These are phyloP conservation scores for Neonectria ditissima DNA, from an alignment of 2,329 filamentous ascomycete species.

Conservation along the genomic window DNA sequence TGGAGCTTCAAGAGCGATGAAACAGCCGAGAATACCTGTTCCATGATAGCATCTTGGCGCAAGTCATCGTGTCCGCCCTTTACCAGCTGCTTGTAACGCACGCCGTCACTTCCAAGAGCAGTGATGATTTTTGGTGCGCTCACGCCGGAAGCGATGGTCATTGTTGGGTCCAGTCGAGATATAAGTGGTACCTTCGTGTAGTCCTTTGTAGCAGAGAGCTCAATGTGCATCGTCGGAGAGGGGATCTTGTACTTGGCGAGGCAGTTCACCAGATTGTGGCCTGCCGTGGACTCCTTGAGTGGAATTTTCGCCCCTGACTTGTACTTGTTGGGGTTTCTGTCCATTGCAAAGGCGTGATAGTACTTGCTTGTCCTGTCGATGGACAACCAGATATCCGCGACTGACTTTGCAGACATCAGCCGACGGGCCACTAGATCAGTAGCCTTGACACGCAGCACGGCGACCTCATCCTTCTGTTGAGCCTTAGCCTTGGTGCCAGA, in stretches of 20 bases:
- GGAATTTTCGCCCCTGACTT: constrained; percentile 75
- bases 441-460: constrained; percentile 78
- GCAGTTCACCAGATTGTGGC: constrained; percentile 70
- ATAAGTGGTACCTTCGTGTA: constrained; percentile 85
- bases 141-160: constrained; percentile 89
- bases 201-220: constrained; percentile 77
- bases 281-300: constrained; percentile 73
- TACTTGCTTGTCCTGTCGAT: constrained; percentile 80
- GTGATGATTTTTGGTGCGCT: constrained; percentile 96
- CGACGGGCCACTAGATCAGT: constrained; percentile 75
- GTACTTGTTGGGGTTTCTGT: constrained; percentile 72
- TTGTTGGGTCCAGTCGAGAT: constrained; percentile 75
- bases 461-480: constrained; percentile 78
- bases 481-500: constrained; percentile 78
- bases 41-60: constrained; percentile 98
- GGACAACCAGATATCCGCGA: constrained; percentile 71
- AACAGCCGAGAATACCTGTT: constrained; percentile 97
- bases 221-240: constrained; percentile 88
- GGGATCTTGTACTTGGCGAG: constrained; percentile 78
- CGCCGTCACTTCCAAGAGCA: constrained; percentile 80
- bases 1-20: constrained; percentile 90
- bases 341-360: constrained; percentile 73
- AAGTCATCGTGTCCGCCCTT: constrained; percentile 97
- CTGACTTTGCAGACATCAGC: constrained; percentile 66
- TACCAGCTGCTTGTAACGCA: constrained; percentile 87